Evolutionary conservation across 495 filamentous ascomycete species (phyloP).

Genomic region (Amphirosellinia nigrospora): DNA sequence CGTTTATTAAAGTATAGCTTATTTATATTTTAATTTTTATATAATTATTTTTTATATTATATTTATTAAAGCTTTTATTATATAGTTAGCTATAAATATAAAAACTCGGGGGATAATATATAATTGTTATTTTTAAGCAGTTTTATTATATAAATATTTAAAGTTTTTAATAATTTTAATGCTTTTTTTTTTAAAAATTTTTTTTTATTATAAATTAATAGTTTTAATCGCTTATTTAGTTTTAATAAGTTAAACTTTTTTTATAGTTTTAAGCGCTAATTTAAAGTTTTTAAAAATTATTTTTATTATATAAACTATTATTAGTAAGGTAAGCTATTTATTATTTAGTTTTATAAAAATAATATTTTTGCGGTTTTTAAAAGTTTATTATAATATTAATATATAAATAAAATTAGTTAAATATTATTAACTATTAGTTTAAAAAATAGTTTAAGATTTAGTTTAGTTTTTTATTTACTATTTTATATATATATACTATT

Average conservation of each 20-base stretch:
- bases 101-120: not conserved
- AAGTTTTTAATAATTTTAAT: slow-evolving; percentile 5
- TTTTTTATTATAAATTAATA: not conserved
- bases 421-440: not conserved
- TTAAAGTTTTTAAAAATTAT: not conserved
- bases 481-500: not conserved
- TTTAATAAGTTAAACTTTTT: not conserved
- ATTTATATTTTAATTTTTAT: not conserved
- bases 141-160: not conserved
- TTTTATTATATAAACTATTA: not conserved
- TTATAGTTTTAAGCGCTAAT: not conserved
- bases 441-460: not conserved
- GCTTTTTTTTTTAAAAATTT: not conserved
- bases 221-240: not conserved
- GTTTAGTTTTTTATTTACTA: not conserved
- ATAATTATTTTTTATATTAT: not conserved
- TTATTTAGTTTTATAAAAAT: not conserved
- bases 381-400: not conserved
- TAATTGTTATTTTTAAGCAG: too few relatives aligned
- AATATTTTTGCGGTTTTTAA: not conserved
- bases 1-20: not conserved
- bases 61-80: not conserved
- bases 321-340: not conserved
- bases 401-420: not conserved
- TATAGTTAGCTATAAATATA: too few relatives aligned